Evolutionary conservation across 1,284 basidiomycete species (phyloP).

Genomic region (Leccinum proximum): DNA sequence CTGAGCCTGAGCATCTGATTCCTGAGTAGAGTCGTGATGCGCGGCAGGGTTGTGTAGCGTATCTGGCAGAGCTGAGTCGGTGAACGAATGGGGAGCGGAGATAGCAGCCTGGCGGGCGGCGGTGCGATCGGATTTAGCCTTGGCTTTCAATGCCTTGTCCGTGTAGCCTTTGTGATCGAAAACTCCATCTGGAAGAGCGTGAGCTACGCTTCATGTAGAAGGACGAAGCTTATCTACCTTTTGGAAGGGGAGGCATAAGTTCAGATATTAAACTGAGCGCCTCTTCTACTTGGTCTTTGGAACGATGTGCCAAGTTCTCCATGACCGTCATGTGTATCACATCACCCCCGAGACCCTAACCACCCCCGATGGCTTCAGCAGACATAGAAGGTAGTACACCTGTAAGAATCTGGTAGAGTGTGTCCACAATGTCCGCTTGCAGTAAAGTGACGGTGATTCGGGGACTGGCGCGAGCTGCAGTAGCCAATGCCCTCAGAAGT

Average conservation of each 20-base stretch:
- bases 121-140: slow-evolving; percentile 72
- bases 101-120: slow-evolving; percentile 52
- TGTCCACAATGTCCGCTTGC: slow-evolving; percentile 89
- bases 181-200: slow-evolving; percentile 70
- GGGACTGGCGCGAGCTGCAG: slow-evolving; percentile 82
- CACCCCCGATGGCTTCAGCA: slow-evolving; percentile 53
- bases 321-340: slow-evolving; percentile 96
- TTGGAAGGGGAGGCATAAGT: slow-evolving; percentile 87
- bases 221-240: slow-evolving; percentile 55
- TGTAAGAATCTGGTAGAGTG: slow-evolving; percentile 90
- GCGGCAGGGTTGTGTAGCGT: slow-evolving; percentile 12
- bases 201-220: background rate
- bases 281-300: slow-evolving; percentile 97
- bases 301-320: slow-evolving; percentile 94
- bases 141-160: slow-evolving; percentile 82
- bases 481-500: slow-evolving; percentile 84
- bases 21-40: slow-evolving; percentile 28
- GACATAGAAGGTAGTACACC: slow-evolving; percentile 79
- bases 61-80: slow-evolving; percentile 25
- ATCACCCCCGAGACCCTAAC: slow-evolving; percentile 80
- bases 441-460: slow-evolving; percentile 84
- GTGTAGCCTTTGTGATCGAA: slow-evolving; percentile 91
- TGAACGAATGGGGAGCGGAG: slow-evolving; percentile 28
- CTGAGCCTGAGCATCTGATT: slow-evolving; percentile 30
- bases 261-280: slow-evolving; percentile 86